These are phyloP conservation scores for Medicago lupulina DNA, from an alignment of 306 rosid genomes.

Conservation along the genomic window DNA sequence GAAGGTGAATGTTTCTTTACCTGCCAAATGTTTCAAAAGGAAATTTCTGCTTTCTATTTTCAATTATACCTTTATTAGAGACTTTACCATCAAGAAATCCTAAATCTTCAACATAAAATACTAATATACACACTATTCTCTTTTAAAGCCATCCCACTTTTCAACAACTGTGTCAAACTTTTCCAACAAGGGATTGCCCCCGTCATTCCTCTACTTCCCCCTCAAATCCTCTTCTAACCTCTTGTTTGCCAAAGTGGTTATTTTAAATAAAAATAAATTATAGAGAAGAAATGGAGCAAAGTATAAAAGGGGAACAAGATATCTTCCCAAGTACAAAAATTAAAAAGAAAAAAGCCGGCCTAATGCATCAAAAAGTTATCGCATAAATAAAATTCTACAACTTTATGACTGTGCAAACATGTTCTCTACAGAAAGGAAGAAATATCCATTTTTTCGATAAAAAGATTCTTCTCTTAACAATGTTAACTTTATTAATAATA, in stretches of 20 bases:
- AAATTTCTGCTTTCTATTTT: constrained; percentile 6
- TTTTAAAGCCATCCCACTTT: constrained; percentile 25
- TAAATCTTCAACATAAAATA: neutral
- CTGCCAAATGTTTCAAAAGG: constrained; percentile 33
- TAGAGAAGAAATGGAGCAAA: constrained; percentile 1
- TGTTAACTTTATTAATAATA: neutral
- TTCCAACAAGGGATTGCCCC: constrained; percentile 31
- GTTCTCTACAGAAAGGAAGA: constrained; percentile 5
- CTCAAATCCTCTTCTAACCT: constrained; percentile 25
- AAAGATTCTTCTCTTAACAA: constrained; percentile 3
- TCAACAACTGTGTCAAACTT: constrained; percentile 20
- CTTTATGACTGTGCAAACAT: constrained; percentile 18
- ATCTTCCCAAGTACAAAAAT: constrained; percentile 25
- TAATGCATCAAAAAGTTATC: constrained; percentile 30
- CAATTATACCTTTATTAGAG: constrained; percentile 5
- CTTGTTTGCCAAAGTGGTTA: constrained; percentile 23
- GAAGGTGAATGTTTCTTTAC: constrained; percentile 16
- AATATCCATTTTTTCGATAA: neutral
- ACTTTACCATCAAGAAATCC: constrained; percentile 31
- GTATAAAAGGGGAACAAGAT: constrained; percentile 8
- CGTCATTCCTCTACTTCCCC: constrained; percentile 33
- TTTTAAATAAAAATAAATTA: constrained; percentile 9
- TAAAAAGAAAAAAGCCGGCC: neutral
- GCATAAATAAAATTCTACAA: constrained; percentile 6
- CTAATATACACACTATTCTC: neutral